Percentiles rank a stretch among this genome's conserved stretches.
Conservation (phyloP, 169 alveolate genomes). For the Sarcocystis neurona region DNA sequence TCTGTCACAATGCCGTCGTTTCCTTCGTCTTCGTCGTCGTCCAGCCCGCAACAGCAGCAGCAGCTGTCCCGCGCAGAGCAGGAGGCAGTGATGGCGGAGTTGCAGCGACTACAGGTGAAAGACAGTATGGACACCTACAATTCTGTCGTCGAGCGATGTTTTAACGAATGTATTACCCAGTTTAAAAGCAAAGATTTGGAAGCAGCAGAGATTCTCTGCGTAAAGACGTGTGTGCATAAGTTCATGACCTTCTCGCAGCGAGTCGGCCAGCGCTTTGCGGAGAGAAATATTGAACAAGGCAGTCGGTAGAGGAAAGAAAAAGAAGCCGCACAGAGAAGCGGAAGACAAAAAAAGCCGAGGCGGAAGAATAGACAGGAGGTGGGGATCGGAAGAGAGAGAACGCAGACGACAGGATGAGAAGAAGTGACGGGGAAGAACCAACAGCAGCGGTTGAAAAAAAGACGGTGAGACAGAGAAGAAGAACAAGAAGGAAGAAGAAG, state of each 20-base stretch:
- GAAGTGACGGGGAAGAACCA: no score
- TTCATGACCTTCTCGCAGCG: slow-evolving; percentile 66
- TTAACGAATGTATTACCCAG: slow-evolving; percentile 69
- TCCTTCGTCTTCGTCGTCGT: not conserved
- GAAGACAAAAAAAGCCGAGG: no score
- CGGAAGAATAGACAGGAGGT: no score
- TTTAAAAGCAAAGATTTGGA: slow-evolving; percentile 67
- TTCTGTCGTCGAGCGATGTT: slow-evolving; percentile 72
- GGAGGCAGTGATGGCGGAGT: slow-evolving; percentile 50
- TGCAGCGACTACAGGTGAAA: slow-evolving; percentile 60
- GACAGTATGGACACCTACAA: slow-evolving; percentile 74
- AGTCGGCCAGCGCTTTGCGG: slow-evolving; percentile 65
- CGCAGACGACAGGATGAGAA: no score
- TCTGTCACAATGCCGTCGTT: not conserved
- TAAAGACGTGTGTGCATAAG: slow-evolving; percentile 61
- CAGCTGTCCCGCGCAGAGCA: slow-evolving; percentile 41
- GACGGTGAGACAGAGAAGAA: no score
- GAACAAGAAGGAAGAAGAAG: no score
- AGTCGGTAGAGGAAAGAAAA: no score
- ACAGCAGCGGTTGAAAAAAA: no score
- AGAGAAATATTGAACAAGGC: slow-evolving; percentile 54
- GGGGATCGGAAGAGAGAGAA: no score
- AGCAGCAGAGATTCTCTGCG: slow-evolving; percentile 46
- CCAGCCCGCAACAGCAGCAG: slow-evolving; percentile 20
- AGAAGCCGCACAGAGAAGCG: no score